A percentile compares a stretch with the other conserved stretches of the same genome.
These are phyloP conservation scores for Xerocomellus amylosporus DNA, from an alignment of 768 basidiomycete genomes.

Conservation along the genomic window DNA sequence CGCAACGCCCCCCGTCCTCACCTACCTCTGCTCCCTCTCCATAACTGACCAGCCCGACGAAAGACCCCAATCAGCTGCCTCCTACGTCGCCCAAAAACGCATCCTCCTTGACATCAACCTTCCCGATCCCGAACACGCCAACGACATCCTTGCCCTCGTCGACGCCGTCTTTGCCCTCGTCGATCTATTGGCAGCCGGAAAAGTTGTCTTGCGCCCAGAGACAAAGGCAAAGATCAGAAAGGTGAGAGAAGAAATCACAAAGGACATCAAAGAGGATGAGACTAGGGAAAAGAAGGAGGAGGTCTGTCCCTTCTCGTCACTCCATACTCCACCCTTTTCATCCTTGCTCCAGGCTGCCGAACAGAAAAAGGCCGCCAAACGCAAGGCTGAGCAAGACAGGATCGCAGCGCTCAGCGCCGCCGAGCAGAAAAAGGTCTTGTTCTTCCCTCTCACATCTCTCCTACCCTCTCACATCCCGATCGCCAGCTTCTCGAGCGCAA, in stretches of 20 bases:
- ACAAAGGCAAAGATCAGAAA: slow-evolving; percentile 75
- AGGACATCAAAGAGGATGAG: slow-evolving; percentile 63
- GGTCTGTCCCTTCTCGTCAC: slow-evolving; percentile 33
- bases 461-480: slow-evolving; percentile 1
- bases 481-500: slow-evolving; percentile 67
- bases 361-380: slow-evolving; percentile 69
- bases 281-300: slow-evolving; percentile 70
- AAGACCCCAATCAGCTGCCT: slow-evolving; percentile 55
- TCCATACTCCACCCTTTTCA: neutral
- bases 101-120: slow-evolving; percentile 65
- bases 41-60: slow-evolving; percentile 85
- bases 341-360: slow-evolving; percentile 46
- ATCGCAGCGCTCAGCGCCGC: slow-evolving; percentile 69
- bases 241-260: slow-evolving; percentile 68
- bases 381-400: slow-evolving; percentile 69
- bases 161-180: slow-evolving; percentile 70
- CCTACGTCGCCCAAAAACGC: slow-evolving; percentile 42
- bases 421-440: slow-evolving; percentile 75
- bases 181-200: slow-evolving; percentile 53
- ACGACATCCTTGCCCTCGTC: slow-evolving; percentile 55
- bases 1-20: slow-evolving; percentile 58
- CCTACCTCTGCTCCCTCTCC: slow-evolving; percentile 84
- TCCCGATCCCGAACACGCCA: slow-evolving; percentile 48
- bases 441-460: neutral
- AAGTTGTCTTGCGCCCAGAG: slow-evolving; percentile 71